Evolutionary conservation across 495 filamentous ascomycete genomes (phyloP).

Genomic region (Cryomyces minteri): DNA sequence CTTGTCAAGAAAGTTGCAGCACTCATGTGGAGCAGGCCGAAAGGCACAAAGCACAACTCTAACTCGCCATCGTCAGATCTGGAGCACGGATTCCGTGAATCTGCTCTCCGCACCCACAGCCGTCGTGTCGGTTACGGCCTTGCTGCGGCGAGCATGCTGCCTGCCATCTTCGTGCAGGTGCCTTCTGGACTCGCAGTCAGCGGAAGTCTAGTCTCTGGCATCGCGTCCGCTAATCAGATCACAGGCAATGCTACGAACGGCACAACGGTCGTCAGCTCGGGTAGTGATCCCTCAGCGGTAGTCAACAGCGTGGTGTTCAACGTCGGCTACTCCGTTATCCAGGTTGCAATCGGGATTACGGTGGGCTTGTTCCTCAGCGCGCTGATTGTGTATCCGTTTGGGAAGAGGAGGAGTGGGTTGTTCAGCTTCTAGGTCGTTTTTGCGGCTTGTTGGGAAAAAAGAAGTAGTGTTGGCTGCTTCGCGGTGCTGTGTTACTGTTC

Average conservation of each 20-base stretch:
- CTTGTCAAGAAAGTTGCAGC: neutral
- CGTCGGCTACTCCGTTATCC: slow-evolving; percentile 72
- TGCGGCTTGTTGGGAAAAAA: no score
- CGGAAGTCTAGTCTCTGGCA: slow-evolving; percentile 66
- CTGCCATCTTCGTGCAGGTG: slow-evolving; percentile 89
- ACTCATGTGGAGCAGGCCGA: no score
- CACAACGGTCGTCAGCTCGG: slow-evolving; percentile 16
- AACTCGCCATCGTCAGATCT: no score
- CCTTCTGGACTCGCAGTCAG: slow-evolving; percentile 75
- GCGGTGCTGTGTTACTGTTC: no score
- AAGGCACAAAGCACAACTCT: no score
- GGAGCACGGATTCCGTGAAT: no score
- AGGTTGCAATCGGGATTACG: slow-evolving; percentile 84
- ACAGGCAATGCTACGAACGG: slow-evolving; percentile 28
- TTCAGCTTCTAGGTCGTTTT: no score
- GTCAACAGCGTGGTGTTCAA: slow-evolving; percentile 60
- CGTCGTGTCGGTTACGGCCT: slow-evolving; percentile 39
- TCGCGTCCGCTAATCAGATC: slow-evolving; percentile 69
- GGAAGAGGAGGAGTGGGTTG: no score
- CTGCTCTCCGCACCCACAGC: no score
- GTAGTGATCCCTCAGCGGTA: slow-evolving; percentile 21
- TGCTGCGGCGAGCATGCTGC: slow-evolving; percentile 74
- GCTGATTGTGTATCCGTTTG: no score
- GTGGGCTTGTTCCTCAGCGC: slow-evolving; percentile 51
- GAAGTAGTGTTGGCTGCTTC: no score